Conservation (phyloP, 352 stramenopile genomes). For the Paralagenidium karlingii region DNA sequence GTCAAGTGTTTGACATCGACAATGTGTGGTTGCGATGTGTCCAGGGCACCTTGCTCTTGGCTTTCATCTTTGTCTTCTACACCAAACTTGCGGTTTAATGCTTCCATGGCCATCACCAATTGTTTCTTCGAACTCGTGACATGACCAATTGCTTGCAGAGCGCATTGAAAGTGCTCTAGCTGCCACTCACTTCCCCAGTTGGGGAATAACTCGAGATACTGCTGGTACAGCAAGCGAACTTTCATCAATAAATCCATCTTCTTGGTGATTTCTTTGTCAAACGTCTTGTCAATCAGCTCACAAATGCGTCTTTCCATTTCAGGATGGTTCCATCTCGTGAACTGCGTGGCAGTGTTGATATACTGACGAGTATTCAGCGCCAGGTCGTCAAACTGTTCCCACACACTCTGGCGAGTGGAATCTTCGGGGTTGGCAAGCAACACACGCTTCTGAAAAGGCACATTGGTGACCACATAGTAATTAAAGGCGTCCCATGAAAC, state of each 20-base stretch:
- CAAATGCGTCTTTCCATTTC: slow-evolving; percentile 25
- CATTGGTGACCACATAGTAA: slow-evolving; percentile 30
- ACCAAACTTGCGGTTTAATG: too few relatives aligned
- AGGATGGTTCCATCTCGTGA: slow-evolving; percentile 37
- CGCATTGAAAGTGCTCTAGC: not conserved
- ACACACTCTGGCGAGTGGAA: too few relatives aligned
- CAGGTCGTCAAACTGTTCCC: slow-evolving; percentile 31
- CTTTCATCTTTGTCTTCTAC: not conserved
- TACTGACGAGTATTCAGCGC: slow-evolving; percentile 7
- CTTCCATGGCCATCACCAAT: too few relatives aligned
- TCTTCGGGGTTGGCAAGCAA: slow-evolving; percentile 9
- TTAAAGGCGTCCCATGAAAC: slow-evolving; percentile 36
- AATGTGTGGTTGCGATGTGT: not conserved
- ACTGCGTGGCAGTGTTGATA: slow-evolving; percentile 18
- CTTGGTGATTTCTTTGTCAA: too few relatives aligned
- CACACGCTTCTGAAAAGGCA: slow-evolving; percentile 37
- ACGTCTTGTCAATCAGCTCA: slow-evolving; percentile 23
- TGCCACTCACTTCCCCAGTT: not conserved
- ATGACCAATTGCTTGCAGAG: not conserved
- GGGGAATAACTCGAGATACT: too few relatives aligned
- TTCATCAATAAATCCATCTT: slow-evolving; percentile 42
- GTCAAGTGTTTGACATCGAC: not conserved
- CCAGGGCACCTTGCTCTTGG: not conserved
- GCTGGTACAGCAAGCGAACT: slow-evolving; percentile 14
- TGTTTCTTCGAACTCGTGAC: too few relatives aligned